Base-by-base conservation (phyloP, 306 rosid genomes). In the Arachis stenosperma region DNA sequence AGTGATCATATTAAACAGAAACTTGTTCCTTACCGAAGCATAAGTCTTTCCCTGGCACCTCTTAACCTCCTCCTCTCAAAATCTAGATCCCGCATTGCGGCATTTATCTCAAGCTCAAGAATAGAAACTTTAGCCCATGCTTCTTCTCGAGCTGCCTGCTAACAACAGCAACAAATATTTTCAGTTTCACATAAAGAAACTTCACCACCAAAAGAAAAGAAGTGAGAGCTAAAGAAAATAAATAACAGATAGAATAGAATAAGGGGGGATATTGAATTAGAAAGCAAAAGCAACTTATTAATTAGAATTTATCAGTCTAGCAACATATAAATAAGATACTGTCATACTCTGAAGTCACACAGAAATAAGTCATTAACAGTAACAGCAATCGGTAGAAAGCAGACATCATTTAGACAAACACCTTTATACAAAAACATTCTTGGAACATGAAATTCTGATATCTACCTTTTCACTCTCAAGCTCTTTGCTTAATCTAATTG, bases 111-210 rank as follows among this genome's bases (percentile, higher is more conserved):
- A 75, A 91, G 94, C 71, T 93, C 98, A 70, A 93, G 92, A 69
- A 76, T 77, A 46, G 98, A 91, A 85, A 89, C 98, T 81, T 93
- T 93, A 61, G 89, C 90, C 98, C 98, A 93, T 65, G 98, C 98
- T 82, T 93, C 98, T 83, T 93, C 97, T 84, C 94, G 96, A 79
- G 96, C 98, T 60, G 91, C 89, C 98, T 93, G 98, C 98, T 91
- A 91, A 89, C 97, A 10, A 84, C 88, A 82, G 65, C 74, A 82
- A 71, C 75, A 88, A 83, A 76, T 56, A 53, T 48, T 54, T 67
- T 73, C 14, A 57, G 79, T 53, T 74, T 22, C 27, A 22, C 27
- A 69, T 50, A 74, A 59, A 42, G 69, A 73, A 84, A 65, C 11
- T 58, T 67, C 47, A 65, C 74, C 17, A 10, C 22, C 9, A 27